These are phyloP conservation scores for Mycena metata DNA, from an alignment of 768 basidiomycete genomes.

Conservation along the genomic window DNA sequence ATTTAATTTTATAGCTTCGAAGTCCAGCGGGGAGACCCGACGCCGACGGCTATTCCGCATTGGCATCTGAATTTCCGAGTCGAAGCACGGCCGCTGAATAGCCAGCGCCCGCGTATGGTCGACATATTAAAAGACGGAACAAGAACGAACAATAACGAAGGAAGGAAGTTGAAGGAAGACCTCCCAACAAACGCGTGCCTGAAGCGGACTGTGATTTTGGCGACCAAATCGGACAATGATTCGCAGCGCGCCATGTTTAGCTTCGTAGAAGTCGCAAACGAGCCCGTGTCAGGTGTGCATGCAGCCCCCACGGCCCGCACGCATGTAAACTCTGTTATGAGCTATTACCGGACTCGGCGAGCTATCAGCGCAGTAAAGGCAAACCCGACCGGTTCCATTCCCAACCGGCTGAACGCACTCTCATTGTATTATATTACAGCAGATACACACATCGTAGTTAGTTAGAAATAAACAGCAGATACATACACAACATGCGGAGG, in stretches of 20 bases:
- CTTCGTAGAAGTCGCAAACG: conserved; percentile 14
- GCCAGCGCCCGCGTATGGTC: no score
- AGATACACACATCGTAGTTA: conserved; percentile 12
- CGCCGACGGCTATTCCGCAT: conserved; percentile 27
- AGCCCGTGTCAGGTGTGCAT: conserved; percentile 13
- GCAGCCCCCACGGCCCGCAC: conserved; percentile 2
- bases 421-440: conserved; percentile 10
- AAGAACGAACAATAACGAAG: no score
- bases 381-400: no score
- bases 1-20: no score
- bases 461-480: conserved; percentile 26
- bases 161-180: no score
- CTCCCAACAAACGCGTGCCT: neutral
- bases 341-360: conserved; percentile 13
- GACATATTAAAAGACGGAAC: no score
- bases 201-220: neutral
- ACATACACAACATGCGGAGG: conserved; percentile 24
- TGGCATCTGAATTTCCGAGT: conserved; percentile 14
- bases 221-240: conserved; percentile 31
- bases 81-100: neutral
- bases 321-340: conserved; percentile 14
- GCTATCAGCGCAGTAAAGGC: conserved; percentile 19
- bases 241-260: conserved; percentile 17
- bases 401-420: no score
- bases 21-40: no score